Evolutionary conservation across 768 basidiomycete genomes (phyloP).

Genomic region (Suillus subaureus): DNA sequence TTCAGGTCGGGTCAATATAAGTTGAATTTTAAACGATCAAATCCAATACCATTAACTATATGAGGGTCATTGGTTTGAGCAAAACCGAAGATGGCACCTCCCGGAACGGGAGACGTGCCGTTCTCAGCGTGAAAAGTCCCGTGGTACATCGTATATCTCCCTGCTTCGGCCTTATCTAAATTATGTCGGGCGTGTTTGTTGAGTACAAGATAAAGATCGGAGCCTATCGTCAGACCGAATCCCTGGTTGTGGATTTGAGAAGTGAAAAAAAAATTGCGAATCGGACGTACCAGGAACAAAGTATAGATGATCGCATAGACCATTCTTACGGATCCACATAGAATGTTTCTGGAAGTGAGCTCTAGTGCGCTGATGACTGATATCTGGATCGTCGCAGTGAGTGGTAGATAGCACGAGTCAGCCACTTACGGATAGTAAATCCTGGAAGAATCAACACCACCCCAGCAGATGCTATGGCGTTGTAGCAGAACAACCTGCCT

Average conservation of each 20-base stretch:
- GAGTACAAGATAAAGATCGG: conserved; percentile 76
- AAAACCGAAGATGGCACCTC: conserved; percentile 50
- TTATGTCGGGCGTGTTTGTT: conserved; percentile 54
- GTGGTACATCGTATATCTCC: conserved; percentile 50
- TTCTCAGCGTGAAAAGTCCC: conserved; percentile 56
- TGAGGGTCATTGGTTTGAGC: conserved; percentile 35
- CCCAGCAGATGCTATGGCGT: conserved; percentile 85
- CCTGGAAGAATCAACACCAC: conserved; percentile 91
- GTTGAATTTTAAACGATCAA: neutral
- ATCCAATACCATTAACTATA: conserved; percentile 1
- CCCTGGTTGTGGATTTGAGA: conserved; percentile 47
- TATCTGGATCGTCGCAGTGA: neutral
- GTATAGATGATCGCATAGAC: conserved; percentile 89
- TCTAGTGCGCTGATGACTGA: conserved; percentile 79
- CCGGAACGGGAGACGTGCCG: conserved; percentile 41
- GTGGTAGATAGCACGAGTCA: conserved; percentile 8
- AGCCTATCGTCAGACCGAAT: conserved; percentile 83
- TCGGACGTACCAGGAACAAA: conserved; percentile 59
- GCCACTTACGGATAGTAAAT: conserved; percentile 73
- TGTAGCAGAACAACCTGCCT: conserved; percentile 82
- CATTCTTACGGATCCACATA: conserved; percentile 81
- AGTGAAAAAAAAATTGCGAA: conserved; percentile 4
- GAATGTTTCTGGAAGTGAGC: conserved; percentile 77
- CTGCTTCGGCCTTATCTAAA: conserved; percentile 32
- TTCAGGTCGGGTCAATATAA: conserved; percentile 7